Percentiles rank a stretch among this genome's conserved stretches.
Evolutionary conservation across 257 asterid genomes (phyloP).

Genomic region (Gynochthodes officinalis): DNA sequence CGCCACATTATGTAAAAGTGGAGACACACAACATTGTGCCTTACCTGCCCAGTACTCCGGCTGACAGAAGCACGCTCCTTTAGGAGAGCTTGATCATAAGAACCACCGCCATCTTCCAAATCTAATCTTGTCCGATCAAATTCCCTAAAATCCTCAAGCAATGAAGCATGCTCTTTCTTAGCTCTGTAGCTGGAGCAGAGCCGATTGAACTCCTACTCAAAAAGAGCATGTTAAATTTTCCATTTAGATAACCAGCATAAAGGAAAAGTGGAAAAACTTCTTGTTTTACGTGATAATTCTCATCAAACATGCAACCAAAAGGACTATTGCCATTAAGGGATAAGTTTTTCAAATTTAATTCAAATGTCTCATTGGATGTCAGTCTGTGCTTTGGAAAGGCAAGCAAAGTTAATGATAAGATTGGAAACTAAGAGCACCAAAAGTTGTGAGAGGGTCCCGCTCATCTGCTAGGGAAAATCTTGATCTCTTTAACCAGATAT

Average conservation of each 20-base stretch:
- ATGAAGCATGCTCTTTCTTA: conserved; percentile 92
- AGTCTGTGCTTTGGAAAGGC: not conserved
- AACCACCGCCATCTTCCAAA: conserved; percentile 89
- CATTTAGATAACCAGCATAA: conserved; percentile 1
- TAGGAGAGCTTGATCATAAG: conserved; percentile 76
- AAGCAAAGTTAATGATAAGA: not conserved
- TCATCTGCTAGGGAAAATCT: not conserved
- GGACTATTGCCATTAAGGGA: not conserved
- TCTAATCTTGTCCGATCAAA: conserved; percentile 89
- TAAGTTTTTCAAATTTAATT: not conserved
- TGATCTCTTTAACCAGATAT: not conserved
- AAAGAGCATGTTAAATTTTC: conserved; percentile 11
- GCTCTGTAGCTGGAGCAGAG: conserved; percentile 87
- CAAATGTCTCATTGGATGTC: not conserved
- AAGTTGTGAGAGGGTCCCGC: not conserved
- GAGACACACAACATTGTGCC: not conserved
- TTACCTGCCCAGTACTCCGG: conserved; percentile 85
- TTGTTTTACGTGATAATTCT: not conserved
- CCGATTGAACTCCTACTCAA: conserved; percentile 72
- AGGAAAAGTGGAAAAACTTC: not conserved
- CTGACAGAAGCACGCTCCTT: conserved; percentile 82
- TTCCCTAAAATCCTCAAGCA: conserved; percentile 97
- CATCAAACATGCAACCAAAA: not conserved
- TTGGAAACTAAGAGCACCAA: not conserved
- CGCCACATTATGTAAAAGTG: not conserved